Conservation (phyloP, 2,329 filamentous ascomycete species). For the Exophiala spinifera region DNA sequence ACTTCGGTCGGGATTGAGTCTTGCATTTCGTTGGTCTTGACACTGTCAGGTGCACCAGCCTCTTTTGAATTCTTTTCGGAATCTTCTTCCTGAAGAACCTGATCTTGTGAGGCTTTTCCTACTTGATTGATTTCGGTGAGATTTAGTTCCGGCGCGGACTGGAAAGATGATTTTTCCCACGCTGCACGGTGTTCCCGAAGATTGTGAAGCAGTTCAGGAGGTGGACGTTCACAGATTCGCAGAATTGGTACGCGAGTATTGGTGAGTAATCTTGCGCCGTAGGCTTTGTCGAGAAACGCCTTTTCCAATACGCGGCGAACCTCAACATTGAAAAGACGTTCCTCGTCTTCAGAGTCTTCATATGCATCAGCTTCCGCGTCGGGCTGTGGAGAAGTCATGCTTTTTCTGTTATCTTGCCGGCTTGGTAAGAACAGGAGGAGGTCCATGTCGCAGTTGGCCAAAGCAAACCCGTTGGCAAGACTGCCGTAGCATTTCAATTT, state of each 20-base stretch:
- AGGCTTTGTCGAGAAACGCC: conserved; percentile 66
- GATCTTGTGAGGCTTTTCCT: too few relatives aligned
- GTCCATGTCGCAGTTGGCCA: conserved; percentile 87
- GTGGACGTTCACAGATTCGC: conserved; percentile 74
- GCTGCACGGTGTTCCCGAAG: conserved; percentile 59
- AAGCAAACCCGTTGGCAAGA: conserved; percentile 79
- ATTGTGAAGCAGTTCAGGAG: conserved; percentile 56
- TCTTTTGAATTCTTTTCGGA: too few relatives aligned
- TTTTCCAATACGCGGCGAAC: conserved; percentile 70
- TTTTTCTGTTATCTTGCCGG: background rate
- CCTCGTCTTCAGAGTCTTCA: conserved; percentile 1
- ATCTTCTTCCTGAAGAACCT: too few relatives aligned
- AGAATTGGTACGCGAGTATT: conserved; percentile 82
- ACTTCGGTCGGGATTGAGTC: conserved; percentile 6
- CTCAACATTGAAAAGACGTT: conserved; percentile 18
- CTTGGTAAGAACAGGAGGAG: conserved; percentile 69
- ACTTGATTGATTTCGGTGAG: too few relatives aligned
- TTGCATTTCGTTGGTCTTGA: background rate
- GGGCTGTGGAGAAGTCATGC: background rate
- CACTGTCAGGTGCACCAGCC: too few relatives aligned
- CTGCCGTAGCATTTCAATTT: conserved; percentile 77
- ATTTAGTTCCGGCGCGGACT: background rate
- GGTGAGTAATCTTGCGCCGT: conserved; percentile 73
- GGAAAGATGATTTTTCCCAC: conserved; percentile 15
- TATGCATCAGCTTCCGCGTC: background rate